phyloP scores from a whole-genome alignment of 805 yeast genomes.

The Candida patagonica region DNA sequence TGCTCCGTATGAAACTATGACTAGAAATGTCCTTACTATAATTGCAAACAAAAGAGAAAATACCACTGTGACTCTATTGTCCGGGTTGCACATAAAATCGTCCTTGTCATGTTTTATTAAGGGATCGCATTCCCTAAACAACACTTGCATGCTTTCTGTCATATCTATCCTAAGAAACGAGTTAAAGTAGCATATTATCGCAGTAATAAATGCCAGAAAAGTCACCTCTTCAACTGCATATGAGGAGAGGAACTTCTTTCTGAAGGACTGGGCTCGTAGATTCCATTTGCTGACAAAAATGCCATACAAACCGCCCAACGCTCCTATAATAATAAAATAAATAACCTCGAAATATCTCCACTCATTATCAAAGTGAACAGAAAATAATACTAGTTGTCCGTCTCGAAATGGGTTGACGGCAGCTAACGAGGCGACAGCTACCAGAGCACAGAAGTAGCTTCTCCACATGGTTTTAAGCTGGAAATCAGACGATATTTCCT shows the following conservation, averaged over 20 bases:
- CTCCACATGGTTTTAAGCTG: slow-evolving; percentile 80
- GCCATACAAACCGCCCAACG: slow-evolving; percentile 90
- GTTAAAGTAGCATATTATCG: slow-evolving; percentile 73
- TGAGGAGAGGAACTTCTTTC: slow-evolving; percentile 55
- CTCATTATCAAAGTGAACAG: slow-evolving; percentile 74
- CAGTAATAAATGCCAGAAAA: slow-evolving; percentile 56
- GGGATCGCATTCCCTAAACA: slow-evolving; percentile 73
- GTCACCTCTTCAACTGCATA: slow-evolving; percentile 66
- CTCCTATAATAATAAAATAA: slow-evolving; percentile 65
- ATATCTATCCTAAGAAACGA: slow-evolving; percentile 75
- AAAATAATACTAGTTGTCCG: slow-evolving; percentile 88
- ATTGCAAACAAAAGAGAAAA: slow-evolving; percentile 62
- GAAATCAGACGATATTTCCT: slow-evolving; percentile 73
- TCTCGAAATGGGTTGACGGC: slow-evolving; percentile 85
- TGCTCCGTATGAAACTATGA: slow-evolving; percentile 70
- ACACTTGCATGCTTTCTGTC: slow-evolving; percentile 89
- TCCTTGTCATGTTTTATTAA: slow-evolving; percentile 27
- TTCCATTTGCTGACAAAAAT: slow-evolving; percentile 66
- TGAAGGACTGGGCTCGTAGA: slow-evolving; percentile 62
- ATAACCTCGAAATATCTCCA: slow-evolving; percentile 85
- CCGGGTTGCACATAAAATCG: slow-evolving; percentile 21
- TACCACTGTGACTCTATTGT: slow-evolving; percentile 28
- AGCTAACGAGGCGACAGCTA: slow-evolving; percentile 76
- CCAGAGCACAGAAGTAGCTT: slow-evolving; percentile 80
- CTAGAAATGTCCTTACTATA: slow-evolving; percentile 54